These are phyloP conservation scores for Penicillium sp. DNA, from an alignment of 2,329 filamentous ascomycete species.

Conservation along the genomic window DNA sequence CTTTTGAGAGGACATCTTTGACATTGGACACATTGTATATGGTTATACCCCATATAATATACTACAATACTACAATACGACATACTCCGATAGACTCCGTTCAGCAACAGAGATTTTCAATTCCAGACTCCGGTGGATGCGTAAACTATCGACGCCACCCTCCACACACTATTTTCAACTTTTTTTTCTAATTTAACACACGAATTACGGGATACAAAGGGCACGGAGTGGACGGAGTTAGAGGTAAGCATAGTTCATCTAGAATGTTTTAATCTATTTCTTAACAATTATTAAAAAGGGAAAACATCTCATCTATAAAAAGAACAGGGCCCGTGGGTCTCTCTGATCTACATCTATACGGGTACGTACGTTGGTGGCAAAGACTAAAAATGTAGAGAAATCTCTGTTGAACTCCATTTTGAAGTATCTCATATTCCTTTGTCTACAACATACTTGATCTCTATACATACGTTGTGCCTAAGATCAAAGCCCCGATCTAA, in stretches of 20 bases:
- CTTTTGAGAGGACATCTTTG: too few species aligned
- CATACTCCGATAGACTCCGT: not conserved
- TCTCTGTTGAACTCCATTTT: too few species aligned
- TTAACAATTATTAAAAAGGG: not conserved
- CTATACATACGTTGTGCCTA: not conserved
- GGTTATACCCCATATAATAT: too few species aligned
- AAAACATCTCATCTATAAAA: not conserved
- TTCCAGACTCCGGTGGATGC: constrained; percentile 3
- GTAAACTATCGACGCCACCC: constrained; percentile 8
- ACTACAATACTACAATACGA: too few species aligned
- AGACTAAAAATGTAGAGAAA: not conserved
- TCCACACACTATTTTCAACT: not conserved
- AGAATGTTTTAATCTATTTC: not conserved
- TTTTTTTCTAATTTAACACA: not conserved
- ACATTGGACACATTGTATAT: too few species aligned
- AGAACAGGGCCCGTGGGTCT: constrained; percentile 5
- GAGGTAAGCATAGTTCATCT: too few species aligned
- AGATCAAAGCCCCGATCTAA: not conserved
- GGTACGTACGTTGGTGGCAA: not conserved
- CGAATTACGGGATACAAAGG: not conserved
- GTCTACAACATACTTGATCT: not conserved
- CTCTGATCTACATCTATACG: not conserved
- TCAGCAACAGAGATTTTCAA: constrained; percentile 1
- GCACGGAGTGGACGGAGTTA: too few species aligned
- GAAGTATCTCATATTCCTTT: too few species aligned